These are phyloP conservation scores for Vaucheria bursata DNA, from an alignment of 352 stramenopile genomes.

Conservation along the genomic window DNA sequence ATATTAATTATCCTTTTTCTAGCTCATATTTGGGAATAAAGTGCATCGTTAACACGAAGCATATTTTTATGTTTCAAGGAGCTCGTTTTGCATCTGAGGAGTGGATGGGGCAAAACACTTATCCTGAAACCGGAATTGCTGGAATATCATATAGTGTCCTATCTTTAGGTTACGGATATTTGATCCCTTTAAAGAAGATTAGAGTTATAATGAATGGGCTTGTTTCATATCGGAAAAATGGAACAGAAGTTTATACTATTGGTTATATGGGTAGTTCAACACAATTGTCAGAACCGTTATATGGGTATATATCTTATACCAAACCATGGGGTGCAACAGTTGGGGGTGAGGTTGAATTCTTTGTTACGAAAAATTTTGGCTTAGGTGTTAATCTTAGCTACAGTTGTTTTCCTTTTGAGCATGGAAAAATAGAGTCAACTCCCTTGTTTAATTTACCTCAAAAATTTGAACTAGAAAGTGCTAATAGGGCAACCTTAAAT, in stretches of 20 bases:
- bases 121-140: conserved; percentile 6
- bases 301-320: conserved; percentile 8
- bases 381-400: conserved; percentile 8
- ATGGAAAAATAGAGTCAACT: conserved; percentile 8
- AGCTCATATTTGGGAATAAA: conserved; percentile 8
- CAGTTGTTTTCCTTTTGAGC: conserved; percentile 7
- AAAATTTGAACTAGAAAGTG: conserved; percentile 9
- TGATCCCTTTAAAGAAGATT: conserved; percentile 8
- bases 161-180: conserved; percentile 8
- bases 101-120: conserved; percentile 5
- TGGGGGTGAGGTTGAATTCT: conserved; percentile 5
- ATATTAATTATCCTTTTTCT: conserved; percentile 10
- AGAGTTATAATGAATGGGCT: conserved; percentile 8
- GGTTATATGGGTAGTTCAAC: conserved; percentile 7
- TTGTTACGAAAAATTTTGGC: conserved; percentile 8
- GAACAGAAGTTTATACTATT: conserved; percentile 9
- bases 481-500: conserved; percentile 8
- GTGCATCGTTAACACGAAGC: conserved; percentile 5
- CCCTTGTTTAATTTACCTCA: conserved; percentile 8
- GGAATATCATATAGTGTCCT: conserved; percentile 8
- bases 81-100: conserved; percentile 5
- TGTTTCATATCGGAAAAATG: conserved; percentile 8
- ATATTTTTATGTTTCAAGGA: conserved; percentile 9
- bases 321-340: conserved; percentile 5
- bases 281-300: conserved; percentile 8